phyloP scores from a whole-genome alignment of 2,329 filamentous ascomycete genomes.

The Penicillium oxalicum region DNA sequence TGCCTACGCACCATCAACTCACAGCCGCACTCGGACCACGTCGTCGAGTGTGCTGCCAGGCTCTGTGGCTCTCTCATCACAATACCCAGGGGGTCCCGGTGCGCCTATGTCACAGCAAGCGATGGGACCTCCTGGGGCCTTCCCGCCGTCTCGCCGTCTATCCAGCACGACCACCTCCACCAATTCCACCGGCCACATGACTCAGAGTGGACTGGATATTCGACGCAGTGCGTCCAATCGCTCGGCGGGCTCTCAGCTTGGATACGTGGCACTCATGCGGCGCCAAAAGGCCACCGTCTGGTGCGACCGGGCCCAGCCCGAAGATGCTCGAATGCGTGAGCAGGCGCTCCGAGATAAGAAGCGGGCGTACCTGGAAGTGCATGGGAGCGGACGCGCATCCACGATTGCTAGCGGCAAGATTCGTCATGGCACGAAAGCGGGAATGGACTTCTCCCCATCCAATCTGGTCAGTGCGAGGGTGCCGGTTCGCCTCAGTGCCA shows the following conservation, averaged over 20 bases:
- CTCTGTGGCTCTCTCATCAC: slow-evolving; percentile 19
- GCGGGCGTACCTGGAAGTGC: slow-evolving; percentile 76
- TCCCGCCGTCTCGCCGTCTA: slow-evolving; percentile 28
- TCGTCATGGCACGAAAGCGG: slow-evolving; percentile 74
- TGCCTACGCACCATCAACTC: slow-evolving; percentile 21
- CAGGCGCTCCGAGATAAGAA: slow-evolving; percentile 83
- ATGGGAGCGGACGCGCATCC: slow-evolving; percentile 56
- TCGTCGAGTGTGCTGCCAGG: slow-evolving; percentile 31
- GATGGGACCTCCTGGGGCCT: slow-evolving; percentile 21
- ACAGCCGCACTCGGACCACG: slow-evolving; percentile 37
- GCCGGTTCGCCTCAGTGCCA: slow-evolving; percentile 87
- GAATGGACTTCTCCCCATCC: slow-evolving; percentile 71
- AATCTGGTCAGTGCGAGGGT: slow-evolving; percentile 74
- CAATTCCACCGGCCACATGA: slow-evolving; percentile 30
- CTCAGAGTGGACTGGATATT: slow-evolving; percentile 29
- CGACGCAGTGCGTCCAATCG: slow-evolving; percentile 76
- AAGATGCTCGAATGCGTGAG: slow-evolving; percentile 77
- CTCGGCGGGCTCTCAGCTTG: slow-evolving; percentile 60
- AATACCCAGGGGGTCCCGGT: slow-evolving; percentile 23
- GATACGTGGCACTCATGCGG: slow-evolving; percentile 91
- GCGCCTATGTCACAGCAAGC: slow-evolving; percentile 24
- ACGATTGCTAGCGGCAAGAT: slow-evolving; percentile 72
- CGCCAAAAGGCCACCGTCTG: slow-evolving; percentile 98
- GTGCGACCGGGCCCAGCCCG: slow-evolving; percentile 89
- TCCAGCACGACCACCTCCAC: slow-evolving; percentile 40